Conservation (phyloP, 1,284 basidiomycete genomes). For the Trichosporon coremiiforme region DNA sequence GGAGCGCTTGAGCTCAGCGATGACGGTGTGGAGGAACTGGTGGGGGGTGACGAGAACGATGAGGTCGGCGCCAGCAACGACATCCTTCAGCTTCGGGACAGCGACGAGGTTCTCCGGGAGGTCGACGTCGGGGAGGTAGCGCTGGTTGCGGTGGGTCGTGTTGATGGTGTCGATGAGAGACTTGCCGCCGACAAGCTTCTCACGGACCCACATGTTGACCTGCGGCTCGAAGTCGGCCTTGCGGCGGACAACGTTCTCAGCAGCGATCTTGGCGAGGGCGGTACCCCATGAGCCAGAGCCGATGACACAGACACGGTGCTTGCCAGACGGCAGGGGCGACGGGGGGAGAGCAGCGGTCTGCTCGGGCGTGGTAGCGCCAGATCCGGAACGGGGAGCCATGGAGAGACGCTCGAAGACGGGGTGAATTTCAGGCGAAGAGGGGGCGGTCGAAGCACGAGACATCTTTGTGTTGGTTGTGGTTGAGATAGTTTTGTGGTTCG, state of each 20-base stretch:
- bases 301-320: slow-evolving; percentile 63
- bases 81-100: slow-evolving; percentile 59
- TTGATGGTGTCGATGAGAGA: slow-evolving; percentile 63
- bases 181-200: slow-evolving; percentile 58
- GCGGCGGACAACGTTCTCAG: slow-evolving; percentile 58
- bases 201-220: slow-evolving; percentile 61
- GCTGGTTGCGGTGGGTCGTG: slow-evolving; percentile 62
- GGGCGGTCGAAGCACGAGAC: slow-evolving; percentile 35
- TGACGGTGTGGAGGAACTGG: slow-evolving; percentile 55
- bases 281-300: slow-evolving; percentile 62
- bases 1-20: slow-evolving; percentile 53
- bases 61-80: slow-evolving; percentile 61
- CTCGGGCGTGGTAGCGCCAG: slow-evolving; percentile 52
- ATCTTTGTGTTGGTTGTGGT: slow-evolving; percentile 17
- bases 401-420: slow-evolving; percentile 42
- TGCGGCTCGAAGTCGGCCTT: slow-evolving; percentile 57
- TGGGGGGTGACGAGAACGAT: slow-evolving; percentile 64
- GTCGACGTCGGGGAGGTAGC: slow-evolving; percentile 61
- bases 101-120: slow-evolving; percentile 62
- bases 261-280: slow-evolving; percentile 63
- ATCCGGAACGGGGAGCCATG: slow-evolving; percentile 43
- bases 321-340: slow-evolving; percentile 52
- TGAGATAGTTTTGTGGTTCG: slow-evolving; percentile 22
- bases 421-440: slow-evolving; percentile 38
- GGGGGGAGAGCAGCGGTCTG: slow-evolving; percentile 41